Evolutionary conservation across 2,329 filamentous ascomycete genomes (phyloP), one percentile per base, ranked within the genome.

Genomic region (Ophiostoma montium): DNA sequence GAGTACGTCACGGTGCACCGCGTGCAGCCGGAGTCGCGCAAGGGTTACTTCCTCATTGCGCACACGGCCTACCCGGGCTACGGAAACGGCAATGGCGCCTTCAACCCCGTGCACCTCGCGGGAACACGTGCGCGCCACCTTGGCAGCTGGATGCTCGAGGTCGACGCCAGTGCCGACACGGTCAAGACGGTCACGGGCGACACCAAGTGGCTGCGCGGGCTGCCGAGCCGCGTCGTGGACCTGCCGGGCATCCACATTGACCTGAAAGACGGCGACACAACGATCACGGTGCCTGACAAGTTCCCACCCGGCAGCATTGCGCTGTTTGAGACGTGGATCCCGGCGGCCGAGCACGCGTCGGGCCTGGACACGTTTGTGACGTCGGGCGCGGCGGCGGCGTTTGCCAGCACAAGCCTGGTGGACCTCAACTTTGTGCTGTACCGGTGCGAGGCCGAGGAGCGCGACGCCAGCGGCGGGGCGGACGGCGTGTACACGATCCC

Each of bases 1-100:
- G 85, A 98, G 63, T 95, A 95, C 61, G 84, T 98, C 59, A 98
- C 92, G 1, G 87, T 98, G 7, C 92, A 98, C 63, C 76, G 94
- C 53, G 87, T 96, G 3, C 89, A 98, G 60, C 92, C 90, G 0
- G 81, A 86, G 61, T 94, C 86, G 1, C 78, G 92, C 51, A 94
- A 92, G 62, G 92, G 92, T 1, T 90, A 95, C 64, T 95, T 96
- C 65, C 70, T 96, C 43, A 89, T 98, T 57, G 90, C 94, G 0
- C 92, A 96, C 59, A 96, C 92, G 4, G 92, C 94, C 1, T 98
- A 90, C 66, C 87, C 89, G 1, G 89, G 88, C 1, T 90, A 89
- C 58, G 85, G 87, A 19, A 85, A 86, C 55, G 85, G 85, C 1
- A 89, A 92, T 57, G 86, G 84, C 16, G 77, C 79, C 4, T 82